Evolutionary conservation across 352 stramenopile species (phyloP).

Genomic region (Phytophthora foliorum): DNA sequence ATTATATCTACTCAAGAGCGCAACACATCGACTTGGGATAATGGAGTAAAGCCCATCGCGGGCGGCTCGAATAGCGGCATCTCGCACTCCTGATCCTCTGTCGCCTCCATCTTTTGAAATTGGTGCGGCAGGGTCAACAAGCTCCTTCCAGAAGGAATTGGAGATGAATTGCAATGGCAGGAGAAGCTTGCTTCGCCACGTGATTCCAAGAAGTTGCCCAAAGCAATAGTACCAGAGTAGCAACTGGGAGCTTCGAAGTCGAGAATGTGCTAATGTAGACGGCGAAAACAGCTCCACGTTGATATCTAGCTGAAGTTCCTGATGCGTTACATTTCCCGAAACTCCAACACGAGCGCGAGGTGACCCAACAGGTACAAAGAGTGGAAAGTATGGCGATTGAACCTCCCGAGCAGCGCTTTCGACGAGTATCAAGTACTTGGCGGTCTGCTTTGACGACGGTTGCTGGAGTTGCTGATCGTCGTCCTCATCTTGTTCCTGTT

Average conservation of each 20-base stretch:
- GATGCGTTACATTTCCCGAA: neutral
- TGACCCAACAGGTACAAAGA: constrained; percentile 50
- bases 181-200: constrained; percentile 58
- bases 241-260: constrained; percentile 34
- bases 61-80: constrained; percentile 45
- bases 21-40: constrained; percentile 57
- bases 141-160: constrained; percentile 49
- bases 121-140: constrained; percentile 20
- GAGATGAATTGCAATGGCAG: constrained; percentile 69
- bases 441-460: constrained; percentile 38
- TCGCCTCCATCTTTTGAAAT: neutral
- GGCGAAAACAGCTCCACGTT: constrained; percentile 56
- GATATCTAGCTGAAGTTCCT: constrained; percentile 51
- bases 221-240: constrained; percentile 68
- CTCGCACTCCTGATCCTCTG: neutral
- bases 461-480: constrained; percentile 24
- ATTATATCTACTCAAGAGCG: constrained; percentile 47
- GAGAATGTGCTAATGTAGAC: constrained; percentile 19
- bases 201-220: constrained; percentile 68
- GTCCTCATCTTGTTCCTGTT: constrained; percentile 30
- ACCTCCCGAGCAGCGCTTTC: constrained; percentile 58
- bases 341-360: neutral
- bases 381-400: constrained; percentile 67
- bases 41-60: constrained; percentile 68
- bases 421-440: constrained; percentile 61